phyloP scores from a whole-genome alignment of 352 stramenopile genomes.

The Blastocystis sp. region DNA sequence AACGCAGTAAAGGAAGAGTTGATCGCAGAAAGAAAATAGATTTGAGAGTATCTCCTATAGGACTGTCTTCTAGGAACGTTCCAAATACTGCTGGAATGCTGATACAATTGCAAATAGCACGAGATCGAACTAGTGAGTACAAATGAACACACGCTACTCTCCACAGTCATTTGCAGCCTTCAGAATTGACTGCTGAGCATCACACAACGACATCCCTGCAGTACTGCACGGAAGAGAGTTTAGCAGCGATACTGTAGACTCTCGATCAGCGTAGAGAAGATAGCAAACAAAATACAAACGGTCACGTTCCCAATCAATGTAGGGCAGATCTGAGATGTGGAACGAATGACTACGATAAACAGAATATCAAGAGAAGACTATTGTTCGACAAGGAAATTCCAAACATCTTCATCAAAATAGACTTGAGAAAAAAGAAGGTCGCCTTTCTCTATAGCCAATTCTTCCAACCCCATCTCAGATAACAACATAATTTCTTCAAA shows the following conservation, averaged over 20 bases:
- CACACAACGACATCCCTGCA: too few species aligned
- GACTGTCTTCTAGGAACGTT: not conserved
- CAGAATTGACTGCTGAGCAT: too few species aligned
- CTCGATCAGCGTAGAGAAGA: not conserved
- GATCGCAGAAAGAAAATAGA: not conserved
- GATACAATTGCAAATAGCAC: too few species aligned
- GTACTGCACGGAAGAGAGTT: too few species aligned
- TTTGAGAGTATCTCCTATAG: not conserved
- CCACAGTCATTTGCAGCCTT: too few species aligned
- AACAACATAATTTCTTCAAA: not conserved
- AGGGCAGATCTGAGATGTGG: not conserved
- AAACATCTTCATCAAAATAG: not conserved
- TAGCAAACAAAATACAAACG: not conserved
- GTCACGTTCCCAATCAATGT: not conserved
- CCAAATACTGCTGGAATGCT: not conserved
- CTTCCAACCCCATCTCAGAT: not conserved
- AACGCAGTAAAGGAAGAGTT: not conserved
- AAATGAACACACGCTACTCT: too few species aligned
- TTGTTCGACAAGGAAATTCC: not conserved
- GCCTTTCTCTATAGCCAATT: not conserved
- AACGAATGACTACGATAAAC: not conserved
- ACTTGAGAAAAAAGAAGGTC: not conserved
- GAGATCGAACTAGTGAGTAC: too few species aligned
- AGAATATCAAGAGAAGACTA: too few species aligned
- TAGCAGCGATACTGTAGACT: too few species aligned